These are phyloP conservation scores for Trichoderma pleuroti DNA, from an alignment of 2,329 filamentous ascomycete genomes.

Conservation along the genomic window DNA sequence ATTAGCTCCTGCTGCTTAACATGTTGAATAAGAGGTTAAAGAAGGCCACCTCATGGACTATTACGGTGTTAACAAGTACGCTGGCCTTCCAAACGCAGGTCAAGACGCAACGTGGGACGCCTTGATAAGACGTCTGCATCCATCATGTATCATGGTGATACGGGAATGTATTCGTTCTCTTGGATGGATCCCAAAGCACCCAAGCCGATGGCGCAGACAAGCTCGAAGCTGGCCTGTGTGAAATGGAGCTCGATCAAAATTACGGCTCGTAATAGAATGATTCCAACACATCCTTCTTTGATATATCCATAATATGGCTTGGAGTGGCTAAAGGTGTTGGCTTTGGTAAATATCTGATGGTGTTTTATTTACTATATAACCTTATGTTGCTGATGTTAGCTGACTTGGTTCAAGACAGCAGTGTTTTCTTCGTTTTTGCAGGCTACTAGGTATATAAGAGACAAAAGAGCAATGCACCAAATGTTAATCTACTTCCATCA, in stretches of 20 bases:
- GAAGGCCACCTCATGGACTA: not conserved
- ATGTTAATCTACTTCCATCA: not conserved
- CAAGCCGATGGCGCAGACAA: not conserved
- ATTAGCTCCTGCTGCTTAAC: not conserved
- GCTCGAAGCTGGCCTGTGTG: not conserved
- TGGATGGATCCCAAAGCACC: not conserved
- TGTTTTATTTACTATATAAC: too few relatives aligned
- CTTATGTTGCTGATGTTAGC: too few relatives aligned
- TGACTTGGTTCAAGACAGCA: not conserved
- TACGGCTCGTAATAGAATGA: not conserved
- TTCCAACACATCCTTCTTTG: not conserved
- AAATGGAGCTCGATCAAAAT: not conserved
- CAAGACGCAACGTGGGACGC: not conserved
- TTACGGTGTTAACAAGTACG: not conserved
- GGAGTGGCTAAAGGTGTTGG: too few relatives aligned
- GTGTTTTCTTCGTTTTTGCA: not conserved
- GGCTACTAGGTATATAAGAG: not conserved
- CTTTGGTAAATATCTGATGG: too few relatives aligned
- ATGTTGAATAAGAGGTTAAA: not conserved
- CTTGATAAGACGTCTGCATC: not conserved
- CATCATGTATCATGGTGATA: not conserved
- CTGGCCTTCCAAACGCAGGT: not conserved
- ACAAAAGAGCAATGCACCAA: not conserved
- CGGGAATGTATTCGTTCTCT: not conserved
- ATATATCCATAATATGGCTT: not conserved